Base-by-base conservation (phyloP, 495 filamentous ascomycete genomes). In the Xylaria scruposa region DNA sequence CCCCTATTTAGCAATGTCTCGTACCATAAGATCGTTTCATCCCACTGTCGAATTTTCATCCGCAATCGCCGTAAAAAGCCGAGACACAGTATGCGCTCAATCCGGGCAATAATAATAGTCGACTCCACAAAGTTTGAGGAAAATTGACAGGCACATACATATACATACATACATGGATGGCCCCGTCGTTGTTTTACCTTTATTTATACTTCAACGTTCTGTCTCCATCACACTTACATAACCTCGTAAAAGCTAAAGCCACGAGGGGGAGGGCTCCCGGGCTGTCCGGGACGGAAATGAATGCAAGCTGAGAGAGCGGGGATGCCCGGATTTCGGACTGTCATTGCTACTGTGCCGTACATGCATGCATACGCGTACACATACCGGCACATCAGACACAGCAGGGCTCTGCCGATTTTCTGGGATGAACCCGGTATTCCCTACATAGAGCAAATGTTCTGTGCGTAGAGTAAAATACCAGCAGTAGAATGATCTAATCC, bases 291-390 rank as follows among this genome's bases (percentile, higher is more conserved):
- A 56, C 53, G 26, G 53, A 56, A 56, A 56, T 56, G 51, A 54
- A 54, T 17, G 17, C 38, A 42, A 42, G 38, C 38, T 42, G 38
- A 42, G 38, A 42, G 36, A 38, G 36, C 38, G 10, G 10, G 38
- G 38, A 13, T 42, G 38, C 38, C 38, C 38, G 38, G 38, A 42
- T 42, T 42, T 42, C 38, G 38, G 38, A 12, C 13, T 42, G 38
- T 13, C 38, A 42, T 42, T 42, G 38, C 12, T 42, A 13, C 38
- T 42, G 38, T 13, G 38, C 38, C 38, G 38, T 66, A 26, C 24
- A 47, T 51, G 63, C 44, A 67, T 53, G 63, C 46, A 38, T 53
- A 53, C 63, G 63, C 63, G 63, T 36, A 53, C 63, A 47, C 46
- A 46, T 36, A 46, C 44, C n/a, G 44, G 49, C 10, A 31, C 31